phyloP scores from a whole-genome alignment of 1,284 basidiomycete species.

The Ceratobasidium sp. region DNA sequence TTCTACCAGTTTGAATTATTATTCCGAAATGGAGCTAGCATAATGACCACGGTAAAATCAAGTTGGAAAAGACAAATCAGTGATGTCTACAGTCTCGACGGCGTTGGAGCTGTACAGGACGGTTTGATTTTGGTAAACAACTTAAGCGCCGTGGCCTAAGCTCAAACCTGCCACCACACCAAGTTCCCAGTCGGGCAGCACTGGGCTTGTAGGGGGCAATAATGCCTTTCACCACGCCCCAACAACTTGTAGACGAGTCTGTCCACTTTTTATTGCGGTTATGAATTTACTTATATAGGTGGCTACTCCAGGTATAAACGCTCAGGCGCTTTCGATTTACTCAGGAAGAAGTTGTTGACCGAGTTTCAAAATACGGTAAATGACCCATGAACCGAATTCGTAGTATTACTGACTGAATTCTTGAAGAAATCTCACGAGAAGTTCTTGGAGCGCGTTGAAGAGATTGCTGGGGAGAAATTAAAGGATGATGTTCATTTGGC shows the following conservation, averaged over 20 bases:
- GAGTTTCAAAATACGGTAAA: conserved; percentile 43
- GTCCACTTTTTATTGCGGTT: not conserved
- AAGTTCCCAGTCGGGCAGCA: not conserved
- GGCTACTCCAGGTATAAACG: conserved; percentile 30
- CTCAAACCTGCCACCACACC: not conserved
- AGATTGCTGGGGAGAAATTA: conserved; percentile 38
- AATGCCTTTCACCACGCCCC: conserved; percentile 41
- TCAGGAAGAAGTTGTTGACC: conserved; percentile 34
- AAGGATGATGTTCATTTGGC: conserved; percentile 44
- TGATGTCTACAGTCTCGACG: not conserved
- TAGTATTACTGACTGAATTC: not conserved
- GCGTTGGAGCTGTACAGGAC: conserved; percentile 10
- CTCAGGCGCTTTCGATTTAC: conserved; percentile 38
- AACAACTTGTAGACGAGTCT: conserved; percentile 42
- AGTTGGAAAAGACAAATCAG: too few species aligned
- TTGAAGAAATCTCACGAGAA: conserved; percentile 44
- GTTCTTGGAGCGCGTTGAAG: conserved; percentile 40
- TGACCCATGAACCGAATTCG: not conserved
- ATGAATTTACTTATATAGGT: not conserved
- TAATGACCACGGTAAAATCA: too few species aligned
- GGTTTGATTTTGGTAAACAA: not conserved
- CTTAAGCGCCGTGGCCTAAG: not conserved
- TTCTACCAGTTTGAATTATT: too few species aligned
- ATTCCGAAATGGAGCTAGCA: too few species aligned
- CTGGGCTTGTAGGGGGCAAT: not conserved